Base-by-base conservation (phyloP, 306 rosid species). In the Dryas drummondii region DNA sequence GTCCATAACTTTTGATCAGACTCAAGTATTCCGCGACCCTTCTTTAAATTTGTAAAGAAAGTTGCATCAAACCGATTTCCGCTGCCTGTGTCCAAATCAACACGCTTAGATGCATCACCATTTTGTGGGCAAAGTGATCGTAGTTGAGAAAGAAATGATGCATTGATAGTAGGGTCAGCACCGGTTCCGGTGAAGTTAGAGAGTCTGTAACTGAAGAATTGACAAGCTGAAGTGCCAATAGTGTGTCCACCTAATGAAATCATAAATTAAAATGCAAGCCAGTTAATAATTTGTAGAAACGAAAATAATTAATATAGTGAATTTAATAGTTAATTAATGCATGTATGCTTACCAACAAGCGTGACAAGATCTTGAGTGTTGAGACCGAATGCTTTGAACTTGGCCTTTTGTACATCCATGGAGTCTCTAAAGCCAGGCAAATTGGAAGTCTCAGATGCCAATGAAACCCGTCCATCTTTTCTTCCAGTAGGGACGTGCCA, bases 1-100 rank as follows among this genome's bases (percentile, higher is more conserved):
- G 10, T 86, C 90, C 96, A 91, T 0, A 91, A 22, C 1, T 46
- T 85, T 27, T 85, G 85, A 77, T 91, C 96, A 0, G 93, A 91
- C 37, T 80, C 85, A 16, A 91, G 87, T 46, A 91, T 41, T 10
- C 93, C 96, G 0, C 82, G 83, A 0, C 89, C 82, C 0, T 70
- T 77, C 69, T 65, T 79, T 71, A 88, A 40, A 66, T 91, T 85
- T 0, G 44, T 7, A 10, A 78, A 91, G 86, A 48, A 91, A 13
- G 82, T 71, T 0, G 76, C 13, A 42, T 91, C 91, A 27, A 91
- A 87, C 40, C 7, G 58, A 26, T 22, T 79, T 53, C 61, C 76
- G 52, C 96, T 85, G 4, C 83, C 85, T 0, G 61, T 66, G 63
- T 91, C 96, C 0, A 91, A 27, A 3, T 78, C 88, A 13, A 91